phyloP scores from a whole-genome alignment of 257 asterid species.

The Cordia subcordata region DNA sequence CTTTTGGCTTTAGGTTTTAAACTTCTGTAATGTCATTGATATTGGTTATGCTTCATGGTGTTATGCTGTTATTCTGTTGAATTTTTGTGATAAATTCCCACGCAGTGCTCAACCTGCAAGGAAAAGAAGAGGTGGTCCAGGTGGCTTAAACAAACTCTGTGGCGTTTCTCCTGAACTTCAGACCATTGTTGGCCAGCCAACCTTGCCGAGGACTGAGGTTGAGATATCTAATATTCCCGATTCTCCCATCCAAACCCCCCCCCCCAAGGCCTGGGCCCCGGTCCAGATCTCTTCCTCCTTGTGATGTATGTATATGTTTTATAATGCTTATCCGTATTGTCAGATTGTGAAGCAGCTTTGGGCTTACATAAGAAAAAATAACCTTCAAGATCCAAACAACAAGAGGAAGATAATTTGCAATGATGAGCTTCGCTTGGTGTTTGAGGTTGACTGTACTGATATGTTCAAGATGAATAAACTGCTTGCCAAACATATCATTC shows the following conservation, averaged over 20 bases:
- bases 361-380: constrained; percentile 34
- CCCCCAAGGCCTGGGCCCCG: not conserved
- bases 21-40: too few relatives aligned
- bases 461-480: too few relatives aligned
- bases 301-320: constrained; percentile 2
- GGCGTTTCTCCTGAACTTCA: constrained; percentile 85
- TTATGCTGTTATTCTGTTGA: constrained; percentile 1
- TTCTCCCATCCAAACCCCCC: not conserved
- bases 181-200: constrained; percentile 78
- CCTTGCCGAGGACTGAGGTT: constrained; percentile 85
- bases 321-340: constrained; percentile 13
- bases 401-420: constrained; percentile 36
- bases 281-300: not conserved
- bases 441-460: too few relatives aligned
- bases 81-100: constrained; percentile 1
- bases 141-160: constrained; percentile 81
- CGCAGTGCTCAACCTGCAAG: constrained; percentile 55
- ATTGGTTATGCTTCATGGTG: not conserved
- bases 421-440: too few relatives aligned
- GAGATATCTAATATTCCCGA: constrained; percentile 1
- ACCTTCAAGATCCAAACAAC: constrained; percentile 37
- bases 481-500: too few relatives aligned
- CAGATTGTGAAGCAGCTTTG: constrained; percentile 76
- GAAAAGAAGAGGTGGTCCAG: constrained; percentile 88
- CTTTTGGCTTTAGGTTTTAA: too few relatives aligned